Percentiles rank a stretch among this genome's conserved stretches.
Evolutionary conservation across 2,329 filamentous ascomycete genomes (phyloP).

Genomic region (Phialophora chinensis): DNA sequence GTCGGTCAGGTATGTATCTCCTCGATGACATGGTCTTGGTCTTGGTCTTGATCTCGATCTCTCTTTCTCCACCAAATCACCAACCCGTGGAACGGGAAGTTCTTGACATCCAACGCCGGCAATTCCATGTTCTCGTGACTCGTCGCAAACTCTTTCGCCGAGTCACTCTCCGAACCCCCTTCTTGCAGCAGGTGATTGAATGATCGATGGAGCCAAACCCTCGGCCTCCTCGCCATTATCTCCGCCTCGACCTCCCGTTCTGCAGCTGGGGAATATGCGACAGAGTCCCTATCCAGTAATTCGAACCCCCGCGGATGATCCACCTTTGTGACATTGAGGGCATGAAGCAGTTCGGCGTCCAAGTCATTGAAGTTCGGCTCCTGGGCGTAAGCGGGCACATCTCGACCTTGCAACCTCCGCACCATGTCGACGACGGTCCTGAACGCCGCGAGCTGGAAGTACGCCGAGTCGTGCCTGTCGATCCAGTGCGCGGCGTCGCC

Average conservation of each 20-base stretch:
- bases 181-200: slow-evolving; percentile 12
- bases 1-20: background rate
- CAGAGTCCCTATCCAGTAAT: slow-evolving; percentile 54
- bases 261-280: slow-evolving; percentile 68
- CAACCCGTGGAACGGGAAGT: slow-evolving; percentile 30
- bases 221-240: slow-evolving; percentile 24
- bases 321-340: slow-evolving; percentile 47
- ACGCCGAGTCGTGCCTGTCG: slow-evolving; percentile 29
- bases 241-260: slow-evolving; percentile 40
- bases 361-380: slow-evolving; percentile 59
- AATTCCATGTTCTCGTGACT: slow-evolving; percentile 13
- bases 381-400: slow-evolving; percentile 54
- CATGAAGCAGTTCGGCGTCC: slow-evolving; percentile 48
- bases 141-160: slow-evolving; percentile 3
- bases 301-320: slow-evolving; percentile 60
- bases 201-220: slow-evolving; percentile 30
- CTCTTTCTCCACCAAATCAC: slow-evolving; percentile 27
- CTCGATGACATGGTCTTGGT: background rate
- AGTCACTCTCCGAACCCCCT: background rate
- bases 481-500: slow-evolving; percentile 31
- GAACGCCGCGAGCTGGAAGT: slow-evolving; percentile 35
- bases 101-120: slow-evolving; percentile 25
- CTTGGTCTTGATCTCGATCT: background rate
- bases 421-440: slow-evolving; percentile 22
- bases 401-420: slow-evolving; percentile 13